Evolutionary conservation across 108 stramenopile genomes (phyloP).

Genomic region (Nitzschia palea): DNA sequence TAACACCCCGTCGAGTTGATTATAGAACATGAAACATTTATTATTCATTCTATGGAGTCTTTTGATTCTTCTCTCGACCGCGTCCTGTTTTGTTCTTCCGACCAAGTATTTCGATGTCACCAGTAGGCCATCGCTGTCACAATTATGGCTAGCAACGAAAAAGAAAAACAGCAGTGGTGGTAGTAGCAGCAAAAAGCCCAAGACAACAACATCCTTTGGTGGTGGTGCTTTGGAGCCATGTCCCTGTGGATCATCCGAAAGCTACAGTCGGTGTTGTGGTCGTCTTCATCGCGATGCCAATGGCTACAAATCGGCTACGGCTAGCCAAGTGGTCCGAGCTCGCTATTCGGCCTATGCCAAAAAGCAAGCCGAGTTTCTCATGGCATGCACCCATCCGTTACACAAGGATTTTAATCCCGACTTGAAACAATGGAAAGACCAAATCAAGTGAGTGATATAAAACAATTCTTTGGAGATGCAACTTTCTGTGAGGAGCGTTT

Average conservation of each 20-base stretch:
- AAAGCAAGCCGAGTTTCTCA: conserved; percentile 61
- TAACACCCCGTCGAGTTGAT: no score
- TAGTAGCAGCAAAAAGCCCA: conserved; percentile 9
- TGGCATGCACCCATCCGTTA: conserved; percentile 42
- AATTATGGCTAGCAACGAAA: conserved; percentile 16
- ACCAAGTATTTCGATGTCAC: no score
- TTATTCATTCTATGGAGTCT: no score
- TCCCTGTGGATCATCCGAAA: conserved; percentile 57
- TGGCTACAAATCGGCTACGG: conserved; percentile 45
- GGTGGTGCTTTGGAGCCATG: conserved; percentile 64
- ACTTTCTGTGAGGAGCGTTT: not conserved
- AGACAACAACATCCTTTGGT: conserved; percentile 48
- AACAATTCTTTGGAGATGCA: not conserved
- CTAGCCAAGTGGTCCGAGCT: conserved; percentile 64
- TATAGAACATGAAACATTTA: no score
- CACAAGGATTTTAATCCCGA: conserved; percentile 48
- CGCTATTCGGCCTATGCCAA: conserved; percentile 76
- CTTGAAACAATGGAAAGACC: conserved; percentile 65
- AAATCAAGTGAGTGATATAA: conserved; percentile 38
- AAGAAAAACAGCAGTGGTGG: conserved; percentile 43
- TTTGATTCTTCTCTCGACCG: no score
- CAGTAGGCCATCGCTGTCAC: no score
- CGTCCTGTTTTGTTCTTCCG: no score
- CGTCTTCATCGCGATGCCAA: conserved; percentile 53
- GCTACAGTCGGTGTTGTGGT: conserved; percentile 65